Conservation (phyloP, 2,329 filamentous ascomycete genomes). For the Berkeleyomyces rouxiae region DNA sequence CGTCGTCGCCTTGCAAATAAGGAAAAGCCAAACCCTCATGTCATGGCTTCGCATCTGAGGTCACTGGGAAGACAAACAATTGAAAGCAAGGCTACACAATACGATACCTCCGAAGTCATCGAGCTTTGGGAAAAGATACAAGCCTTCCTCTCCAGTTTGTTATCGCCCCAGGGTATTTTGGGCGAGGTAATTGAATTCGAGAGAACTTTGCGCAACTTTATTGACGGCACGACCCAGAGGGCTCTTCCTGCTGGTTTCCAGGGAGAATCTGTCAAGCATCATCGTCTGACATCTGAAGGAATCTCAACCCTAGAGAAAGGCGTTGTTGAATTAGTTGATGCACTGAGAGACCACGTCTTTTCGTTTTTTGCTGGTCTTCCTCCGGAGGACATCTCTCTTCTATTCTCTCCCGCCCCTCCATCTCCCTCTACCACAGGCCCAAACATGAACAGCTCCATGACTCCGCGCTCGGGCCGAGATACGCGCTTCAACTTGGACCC, state of each 20-base stretch:
- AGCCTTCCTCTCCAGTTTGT: constrained; percentile 52
- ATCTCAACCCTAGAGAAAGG: constrained; percentile 59
- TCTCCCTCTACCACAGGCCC: constrained; percentile 47
- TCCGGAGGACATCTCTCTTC: constrained; percentile 72
- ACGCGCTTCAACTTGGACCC: constrained; percentile 67
- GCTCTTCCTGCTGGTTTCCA: constrained; percentile 66
- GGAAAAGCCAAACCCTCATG: constrained; percentile 52
- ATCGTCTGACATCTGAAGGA: constrained; percentile 57
- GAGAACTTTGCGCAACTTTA: constrained; percentile 80
- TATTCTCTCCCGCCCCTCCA: constrained; percentile 64
- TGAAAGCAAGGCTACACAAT: constrained; percentile 41
- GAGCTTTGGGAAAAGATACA: constrained; percentile 88
- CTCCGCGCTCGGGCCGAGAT: constrained; percentile 44
- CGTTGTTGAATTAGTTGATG: constrained; percentile 63
- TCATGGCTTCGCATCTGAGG: constrained; percentile 59
- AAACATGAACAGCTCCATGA: constrained; percentile 25
- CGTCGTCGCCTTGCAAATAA: constrained; percentile 61
- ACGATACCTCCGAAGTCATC: constrained; percentile 67
- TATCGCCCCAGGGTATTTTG: constrained; percentile 66
- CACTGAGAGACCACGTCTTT: constrained; percentile 63
- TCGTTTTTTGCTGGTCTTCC: constrained; percentile 78
- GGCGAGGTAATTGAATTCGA: constrained; percentile 88
- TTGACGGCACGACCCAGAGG: constrained; percentile 69
- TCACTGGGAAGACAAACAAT: constrained; percentile 51
- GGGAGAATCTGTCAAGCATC: constrained; percentile 64